Percentiles rank a stretch among this genome's conserved stretches.
phyloP scores from a whole-genome alignment of 2,329 filamentous ascomycete genomes.

The Trichophyton equinum region DNA sequence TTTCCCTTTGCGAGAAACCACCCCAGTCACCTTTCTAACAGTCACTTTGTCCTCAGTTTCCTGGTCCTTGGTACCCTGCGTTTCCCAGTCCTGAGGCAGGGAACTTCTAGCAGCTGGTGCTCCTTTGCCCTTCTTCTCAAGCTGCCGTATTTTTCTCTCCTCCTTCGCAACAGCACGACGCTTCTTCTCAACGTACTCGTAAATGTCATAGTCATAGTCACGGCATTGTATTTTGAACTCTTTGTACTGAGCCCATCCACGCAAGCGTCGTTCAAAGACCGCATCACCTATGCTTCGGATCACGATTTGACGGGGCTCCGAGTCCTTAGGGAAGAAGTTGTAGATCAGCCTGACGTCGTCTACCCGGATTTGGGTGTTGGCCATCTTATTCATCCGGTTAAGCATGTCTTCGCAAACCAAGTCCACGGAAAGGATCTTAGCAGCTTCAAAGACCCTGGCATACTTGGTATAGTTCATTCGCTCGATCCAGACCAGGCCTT shows the following conservation, averaged over 20 bases:
- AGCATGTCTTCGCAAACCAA: slow-evolving; percentile 8
- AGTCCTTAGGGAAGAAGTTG: slow-evolving; percentile 7
- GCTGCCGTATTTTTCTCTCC: background rate
- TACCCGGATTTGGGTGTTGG: slow-evolving; percentile 8
- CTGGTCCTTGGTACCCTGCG: background rate
- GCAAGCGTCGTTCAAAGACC: slow-evolving; percentile 11
- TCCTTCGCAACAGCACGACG: slow-evolving; percentile 2
- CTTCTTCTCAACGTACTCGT: slow-evolving; percentile 9
- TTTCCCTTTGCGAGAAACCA: slow-evolving; percentile 10
- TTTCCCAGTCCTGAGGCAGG: background rate
- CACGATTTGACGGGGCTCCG: slow-evolving; percentile 10
- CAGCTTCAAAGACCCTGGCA: slow-evolving; percentile 11
- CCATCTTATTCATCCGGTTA: slow-evolving; percentile 11
- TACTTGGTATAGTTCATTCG: slow-evolving; percentile 12
- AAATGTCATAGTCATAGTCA: slow-evolving; percentile 13
- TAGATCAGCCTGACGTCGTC: slow-evolving; percentile 12
- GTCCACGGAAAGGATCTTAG: slow-evolving; percentile 7
- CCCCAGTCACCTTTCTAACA: slow-evolving; percentile 10
- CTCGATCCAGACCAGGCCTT: slow-evolving; percentile 7
- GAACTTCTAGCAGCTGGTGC: background rate
- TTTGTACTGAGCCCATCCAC: slow-evolving; percentile 11
- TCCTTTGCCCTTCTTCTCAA: background rate
- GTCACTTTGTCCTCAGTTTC: slow-evolving; percentile 3
- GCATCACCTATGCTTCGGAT: slow-evolving; percentile 14
- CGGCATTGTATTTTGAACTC: slow-evolving; percentile 9